Base-by-base conservation (phyloP, 352 stramenopile species). In the Pelagophyceae sp. region DNA sequence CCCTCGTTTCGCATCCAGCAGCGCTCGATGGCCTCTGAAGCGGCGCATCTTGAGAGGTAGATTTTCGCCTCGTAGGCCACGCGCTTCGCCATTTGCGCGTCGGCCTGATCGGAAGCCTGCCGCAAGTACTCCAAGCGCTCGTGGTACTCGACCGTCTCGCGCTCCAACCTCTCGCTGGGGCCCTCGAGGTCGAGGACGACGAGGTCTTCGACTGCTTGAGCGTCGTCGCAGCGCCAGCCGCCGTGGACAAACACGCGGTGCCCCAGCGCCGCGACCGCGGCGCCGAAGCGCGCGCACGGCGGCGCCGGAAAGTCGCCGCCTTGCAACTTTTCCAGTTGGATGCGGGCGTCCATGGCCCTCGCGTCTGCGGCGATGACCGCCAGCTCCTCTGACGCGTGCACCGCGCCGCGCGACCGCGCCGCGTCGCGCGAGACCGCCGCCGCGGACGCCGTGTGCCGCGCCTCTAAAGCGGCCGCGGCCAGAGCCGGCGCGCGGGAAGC, bases 171-270 rank as follows among this genome's bases (percentile, higher is more conserved):
- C 35, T 58, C 33, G 15, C 2, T n/a, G 35, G 35, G 17, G 15
- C 27, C 33, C 38, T 74, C 67, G 35, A 74, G 38, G 27, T 50
- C 33, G 15, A 74, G 67, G 6, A 74, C 23, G 35, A 1, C 5
- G 67, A 74, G 35, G 33, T 58, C 67, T 2, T 74, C 67, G 54
- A 63, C 61, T 27, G 61, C 15, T 17, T 29, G 3, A 27, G 15
- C 6, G 29, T 6, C 15, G 1, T 29, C 33, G 33, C 3, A 29
- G 61, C 61, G 15, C 35, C 67, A 58, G 27, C 35, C 33, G 35
- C 67, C 35, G 38, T 58, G 58, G 20, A 74, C 67, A 37, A 74
- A 74, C 35, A 74, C 67, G 67, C 67, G 67, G 35, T 74, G 20
- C 15, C 67, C 67, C 5, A 74, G 15, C 15, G 23, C 37, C 35